Base-by-base conservation (phyloP, 352 stramenopile genomes). In the Phytopythium delawarense region DNA sequence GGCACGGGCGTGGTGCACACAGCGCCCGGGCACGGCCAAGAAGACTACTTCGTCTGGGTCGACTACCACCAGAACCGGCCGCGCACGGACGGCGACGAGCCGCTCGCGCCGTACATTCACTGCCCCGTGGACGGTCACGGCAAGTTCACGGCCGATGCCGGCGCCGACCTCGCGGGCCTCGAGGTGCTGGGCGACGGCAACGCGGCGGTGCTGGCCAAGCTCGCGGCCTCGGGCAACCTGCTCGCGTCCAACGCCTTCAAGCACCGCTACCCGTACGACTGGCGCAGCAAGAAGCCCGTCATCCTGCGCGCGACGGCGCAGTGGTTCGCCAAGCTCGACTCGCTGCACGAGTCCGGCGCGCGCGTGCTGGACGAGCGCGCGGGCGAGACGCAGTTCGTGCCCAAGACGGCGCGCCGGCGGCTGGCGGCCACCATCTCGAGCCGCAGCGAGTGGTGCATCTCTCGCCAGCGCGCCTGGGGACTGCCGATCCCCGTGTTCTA, bases 1-100 rank as follows among this genome's bases (percentile, higher is more conserved):
- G 98, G 98, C 67, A 99, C 97, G 8, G 98, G 98, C 34, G 72
- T 99, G n/a, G 98, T 99, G 23, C 98, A 99, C 78, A 99, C 96
- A 12, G 97, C 97, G 2, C 97, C 98, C 11, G 97, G 95, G 11
- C 97, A 99, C 75, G 98, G 98, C 62, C 91, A 98, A 64, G 98
- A 99, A 60, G 97, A 99, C 71, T 96, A 92, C 64, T 81, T 88
- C 55, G 84, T 70, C 1, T 94, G 83, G 83, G 84, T 90, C 68
- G 69, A 63, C 23, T 74, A 90, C 56, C 74, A 90, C 67, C 63
- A 74, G 45, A 35, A 35, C 30, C 53, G n/a, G 32, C 30, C 69
- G 13, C 44, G 44, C 44, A 50, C 44, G n/a, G 44, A 50, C 44
- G 44, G 44, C 20, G 44, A 50, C 44, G 44, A 50, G n/a, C n/a